Evolutionary conservation across 2,329 filamentous ascomycete species (phyloP), one percentile per base, ranked within the genome.

Genomic region (Ophiostoma novo-ulmi): DNA sequence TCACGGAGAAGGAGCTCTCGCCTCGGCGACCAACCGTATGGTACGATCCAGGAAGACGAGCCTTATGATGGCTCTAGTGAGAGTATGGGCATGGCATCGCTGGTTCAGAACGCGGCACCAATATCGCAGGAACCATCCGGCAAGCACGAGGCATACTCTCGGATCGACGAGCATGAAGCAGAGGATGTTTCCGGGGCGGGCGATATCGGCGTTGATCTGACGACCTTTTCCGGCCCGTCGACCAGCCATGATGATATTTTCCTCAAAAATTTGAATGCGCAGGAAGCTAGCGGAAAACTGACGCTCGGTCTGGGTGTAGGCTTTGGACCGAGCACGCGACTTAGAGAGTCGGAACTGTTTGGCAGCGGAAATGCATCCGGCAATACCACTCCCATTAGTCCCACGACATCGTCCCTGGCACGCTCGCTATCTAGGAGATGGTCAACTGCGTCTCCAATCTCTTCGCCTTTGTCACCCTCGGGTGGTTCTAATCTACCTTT

Each of bases 301-400:
- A 88, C 86, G 0, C 85, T 86, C n/a, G 87, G 87, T 0, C 75
- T 89, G 13, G 87, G 87, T 1, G 78, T 79, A 44, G 87, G 87
- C 1, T 84, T 85, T 73, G 80, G 77, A 36, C 81, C 85, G 0
- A 80, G 83, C 36, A 78, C 80, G 3, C 82, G 77, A 1, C 78
- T 89, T 22, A 82, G 78, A 31, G 82, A 84, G 74, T 81, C 81
- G 0, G 83, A 87, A n/a, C 79, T 89, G 39, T 74, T 86, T 8
- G 6, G 11, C 11, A 39, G 38, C 20, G 38, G 39, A 3, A 58
- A 36, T 6, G 35, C 67, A 0, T n/a, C 61, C 26, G 36, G 41
- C 17, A 36, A 5, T 6, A 7, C 36, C 3, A 52, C 64, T 5
- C 52, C 71, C 3, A 65, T 39, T 1, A 69, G 70, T 26, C 65